A percentile compares a stretch with the other conserved stretches of the same genome.
Conservation (phyloP, 129 eudicot species). For the Escallonia rubra region DNA sequence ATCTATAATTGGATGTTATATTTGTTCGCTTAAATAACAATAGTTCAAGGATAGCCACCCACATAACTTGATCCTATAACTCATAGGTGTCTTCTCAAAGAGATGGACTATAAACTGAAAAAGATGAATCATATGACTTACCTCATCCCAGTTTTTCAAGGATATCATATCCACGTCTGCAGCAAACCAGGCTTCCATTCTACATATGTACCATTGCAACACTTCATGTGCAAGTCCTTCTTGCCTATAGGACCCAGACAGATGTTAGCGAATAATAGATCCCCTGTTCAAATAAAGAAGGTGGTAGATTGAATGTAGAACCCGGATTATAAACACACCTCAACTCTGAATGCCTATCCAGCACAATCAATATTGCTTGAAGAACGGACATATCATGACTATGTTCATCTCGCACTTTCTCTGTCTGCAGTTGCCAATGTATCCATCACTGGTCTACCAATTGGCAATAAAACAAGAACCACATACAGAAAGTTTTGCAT, state of each 20-base stretch:
- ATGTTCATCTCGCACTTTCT: constrained; percentile 78
- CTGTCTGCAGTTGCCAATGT: constrained; percentile 44
- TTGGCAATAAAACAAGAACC: background rate
- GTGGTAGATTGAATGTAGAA: background rate
- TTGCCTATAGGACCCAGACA: constrained; percentile 40
- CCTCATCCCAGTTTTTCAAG: constrained; percentile 95
- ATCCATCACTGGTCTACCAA: constrained; percentile 3
- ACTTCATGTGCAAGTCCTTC: constrained; percentile 92
- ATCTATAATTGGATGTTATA: too few relatives aligned
- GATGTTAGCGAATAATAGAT: constrained; percentile 8
- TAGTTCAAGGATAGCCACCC: background rate
- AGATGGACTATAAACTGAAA: background rate
- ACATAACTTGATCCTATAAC: background rate
- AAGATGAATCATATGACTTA: constrained; percentile 13
- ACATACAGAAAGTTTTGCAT: background rate
- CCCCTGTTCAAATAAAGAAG: constrained; percentile 1
- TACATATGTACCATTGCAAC: constrained; percentile 89
- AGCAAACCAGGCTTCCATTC: constrained; percentile 99
- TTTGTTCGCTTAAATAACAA: too few relatives aligned
- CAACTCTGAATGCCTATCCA: constrained; percentile 72
- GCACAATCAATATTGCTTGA: constrained; percentile 76
- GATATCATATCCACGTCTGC: constrained; percentile 97
- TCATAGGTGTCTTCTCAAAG: background rate
- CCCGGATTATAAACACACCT: constrained; percentile 34
- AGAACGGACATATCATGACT: constrained; percentile 72